A percentile compares a stretch with the other conserved stretches of the same genome.
These are phyloP conservation scores for Stylosanthes scabra DNA, from an alignment of 331 rosid species.

Conservation along the genomic window DNA sequence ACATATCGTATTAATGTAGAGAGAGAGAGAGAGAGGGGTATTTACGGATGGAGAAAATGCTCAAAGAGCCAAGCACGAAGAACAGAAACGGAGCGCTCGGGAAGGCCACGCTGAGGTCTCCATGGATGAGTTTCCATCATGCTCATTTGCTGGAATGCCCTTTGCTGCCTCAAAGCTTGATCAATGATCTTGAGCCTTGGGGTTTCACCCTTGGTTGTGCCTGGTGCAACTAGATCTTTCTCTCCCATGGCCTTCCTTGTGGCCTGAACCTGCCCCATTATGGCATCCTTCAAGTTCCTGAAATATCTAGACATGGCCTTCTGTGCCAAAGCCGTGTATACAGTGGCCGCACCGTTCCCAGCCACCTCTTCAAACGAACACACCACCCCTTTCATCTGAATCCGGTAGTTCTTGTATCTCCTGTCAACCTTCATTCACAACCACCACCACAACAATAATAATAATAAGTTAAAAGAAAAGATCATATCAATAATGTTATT, in stretches of 20 bases:
- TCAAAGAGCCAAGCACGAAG: slow-evolving; percentile 95
- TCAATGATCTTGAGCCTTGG: slow-evolving; percentile 75
- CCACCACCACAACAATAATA: no score
- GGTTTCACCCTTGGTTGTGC: slow-evolving; percentile 74
- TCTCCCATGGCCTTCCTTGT: slow-evolving; percentile 79
- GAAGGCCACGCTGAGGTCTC: slow-evolving; percentile 98
- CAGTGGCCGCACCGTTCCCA: slow-evolving; percentile 65
- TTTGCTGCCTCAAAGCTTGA: slow-evolving; percentile 72
- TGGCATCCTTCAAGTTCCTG: slow-evolving; percentile 73
- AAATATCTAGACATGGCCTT: slow-evolving; percentile 86
- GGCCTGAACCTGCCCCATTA: slow-evolving; percentile 56
- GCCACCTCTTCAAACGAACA: slow-evolving; percentile 71
- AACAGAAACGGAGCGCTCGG: slow-evolving; percentile 80
- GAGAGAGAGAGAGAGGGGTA: slow-evolving; percentile 2
- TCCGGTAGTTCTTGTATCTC: slow-evolving; percentile 81
- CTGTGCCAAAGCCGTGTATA: slow-evolving; percentile 75
- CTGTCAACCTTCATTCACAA: slow-evolving; percentile 64
- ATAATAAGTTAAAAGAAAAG: background rate
- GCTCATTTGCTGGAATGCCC: slow-evolving; percentile 84
- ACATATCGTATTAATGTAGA: no score
- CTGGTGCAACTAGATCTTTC: slow-evolving; percentile 65
- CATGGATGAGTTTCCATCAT: slow-evolving; percentile 91
- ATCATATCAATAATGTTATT: slow-evolving; percentile 17
- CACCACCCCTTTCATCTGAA: slow-evolving; percentile 79
- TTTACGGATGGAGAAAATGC: slow-evolving; percentile 94